phyloP scores from a whole-genome alignment of 257 asterid genomes.

The Marsdenia floribunda region DNA sequence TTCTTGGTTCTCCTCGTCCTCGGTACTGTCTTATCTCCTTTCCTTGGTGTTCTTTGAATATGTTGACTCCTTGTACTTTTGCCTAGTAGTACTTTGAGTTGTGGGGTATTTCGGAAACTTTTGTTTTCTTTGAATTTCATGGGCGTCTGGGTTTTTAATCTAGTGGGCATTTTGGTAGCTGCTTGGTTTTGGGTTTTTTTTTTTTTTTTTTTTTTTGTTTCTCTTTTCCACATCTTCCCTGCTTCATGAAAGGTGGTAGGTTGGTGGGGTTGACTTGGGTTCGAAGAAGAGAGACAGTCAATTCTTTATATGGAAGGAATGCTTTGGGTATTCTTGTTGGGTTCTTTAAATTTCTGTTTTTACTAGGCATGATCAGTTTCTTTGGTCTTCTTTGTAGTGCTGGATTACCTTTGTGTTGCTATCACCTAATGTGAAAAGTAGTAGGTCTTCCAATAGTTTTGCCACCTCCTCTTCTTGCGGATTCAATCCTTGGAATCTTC shows the following conservation, averaged over 20 bases:
- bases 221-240: constrained; percentile 30
- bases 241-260: constrained; percentile 90
- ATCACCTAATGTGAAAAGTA: constrained; percentile 22
- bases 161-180: constrained; percentile 5
- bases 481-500: neutral
- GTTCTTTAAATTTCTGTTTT: constrained; percentile 23
- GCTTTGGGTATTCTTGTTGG: constrained; percentile 36
- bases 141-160: neutral
- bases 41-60: neutral
- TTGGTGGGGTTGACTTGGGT: constrained; percentile 82
- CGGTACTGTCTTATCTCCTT: constrained; percentile 3
- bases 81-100: too few relatives aligned
- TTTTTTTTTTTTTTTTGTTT: constrained; percentile 26
- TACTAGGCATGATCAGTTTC: constrained; percentile 24
- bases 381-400: constrained; percentile 14
- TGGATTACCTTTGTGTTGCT: constrained; percentile 5
- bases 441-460: constrained; percentile 10
- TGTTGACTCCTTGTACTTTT: constrained; percentile 8
- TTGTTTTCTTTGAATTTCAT: neutral
- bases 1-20: neutral
- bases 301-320: constrained; percentile 17
- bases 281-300: constrained; percentile 19
- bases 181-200: neutral
- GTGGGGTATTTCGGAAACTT: neutral
- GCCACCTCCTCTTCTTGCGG: constrained; percentile 13